Percentiles rank a stretch among this genome's conserved stretches.
These are phyloP conservation scores for Strigomonas culicis DNA, from an alignment of 208 protist species.

Conservation along the genomic window DNA sequence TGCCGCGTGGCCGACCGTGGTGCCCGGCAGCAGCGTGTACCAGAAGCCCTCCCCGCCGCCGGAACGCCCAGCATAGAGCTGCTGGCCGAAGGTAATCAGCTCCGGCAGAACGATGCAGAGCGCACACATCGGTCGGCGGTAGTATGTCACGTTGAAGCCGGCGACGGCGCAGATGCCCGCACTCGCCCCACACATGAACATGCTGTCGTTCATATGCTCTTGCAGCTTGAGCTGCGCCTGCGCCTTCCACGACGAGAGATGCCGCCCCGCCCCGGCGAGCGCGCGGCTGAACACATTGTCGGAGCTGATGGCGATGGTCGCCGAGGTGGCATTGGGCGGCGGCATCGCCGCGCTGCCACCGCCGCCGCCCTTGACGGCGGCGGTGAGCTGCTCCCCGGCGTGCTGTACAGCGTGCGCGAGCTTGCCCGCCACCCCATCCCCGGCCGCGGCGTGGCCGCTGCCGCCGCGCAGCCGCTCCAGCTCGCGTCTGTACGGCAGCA, in stretches of 20 bases:
- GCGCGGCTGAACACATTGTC: conserved; percentile 5
- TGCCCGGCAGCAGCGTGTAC: conserved; percentile 28
- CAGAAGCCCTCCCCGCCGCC: background rate
- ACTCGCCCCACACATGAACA: conserved; percentile 61
- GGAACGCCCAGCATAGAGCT: background rate
- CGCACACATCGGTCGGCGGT: conserved; percentile 27
- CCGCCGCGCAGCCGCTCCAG: conserved; percentile 7
- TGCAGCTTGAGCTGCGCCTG: conserved; percentile 22
- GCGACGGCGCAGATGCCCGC: conserved; percentile 45
- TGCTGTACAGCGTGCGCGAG: background rate
- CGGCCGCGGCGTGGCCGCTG: background rate
- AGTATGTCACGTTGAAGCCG: conserved; percentile 56
- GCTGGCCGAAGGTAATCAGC: conserved; percentile 15
- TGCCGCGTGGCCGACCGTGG: conserved; percentile 55
- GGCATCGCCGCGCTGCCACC: background rate
- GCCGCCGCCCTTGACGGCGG: too few species aligned
- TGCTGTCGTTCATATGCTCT: conserved; percentile 24
- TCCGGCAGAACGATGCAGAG: conserved; percentile 33
- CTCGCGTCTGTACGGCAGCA: conserved; percentile 14
- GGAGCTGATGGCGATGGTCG: background rate
- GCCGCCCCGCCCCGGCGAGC: background rate
- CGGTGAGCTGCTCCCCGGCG: too few species aligned
- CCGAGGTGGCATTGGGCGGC: background rate
- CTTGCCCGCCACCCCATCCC: conserved; percentile 3
- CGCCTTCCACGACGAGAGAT: conserved; percentile 19